These are phyloP conservation scores for Hyphodiscus hymeniophilus DNA, from an alignment of 495 filamentous ascomycete species.

Conservation along the genomic window DNA sequence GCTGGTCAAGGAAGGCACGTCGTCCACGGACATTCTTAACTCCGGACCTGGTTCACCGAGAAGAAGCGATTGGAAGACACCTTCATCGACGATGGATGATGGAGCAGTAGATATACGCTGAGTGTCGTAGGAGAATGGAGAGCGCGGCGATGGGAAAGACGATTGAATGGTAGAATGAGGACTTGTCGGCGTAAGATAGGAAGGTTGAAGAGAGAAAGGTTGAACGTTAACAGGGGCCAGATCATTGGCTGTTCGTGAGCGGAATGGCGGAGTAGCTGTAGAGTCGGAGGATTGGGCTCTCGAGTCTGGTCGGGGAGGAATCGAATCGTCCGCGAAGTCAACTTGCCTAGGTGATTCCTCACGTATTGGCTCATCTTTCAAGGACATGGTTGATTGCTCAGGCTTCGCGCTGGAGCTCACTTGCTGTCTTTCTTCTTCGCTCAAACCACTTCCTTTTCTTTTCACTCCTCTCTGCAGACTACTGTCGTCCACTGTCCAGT, in stretches of 20 bases:
- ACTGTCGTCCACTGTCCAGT: constrained; percentile 11
- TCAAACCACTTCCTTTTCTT: constrained; percentile 32
- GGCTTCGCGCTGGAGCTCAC: constrained; percentile 25
- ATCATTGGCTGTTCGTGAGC: constrained; percentile 45
- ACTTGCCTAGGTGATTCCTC: constrained; percentile 31
- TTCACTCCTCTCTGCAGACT: constrained; percentile 22
- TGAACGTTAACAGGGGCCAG: constrained; percentile 42
- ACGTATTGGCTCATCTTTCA: constrained; percentile 35
- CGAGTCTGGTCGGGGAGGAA: constrained; percentile 26
- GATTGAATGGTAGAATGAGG: constrained; percentile 44
- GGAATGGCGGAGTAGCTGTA: constrained; percentile 47
- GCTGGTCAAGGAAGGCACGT: constrained; percentile 80
- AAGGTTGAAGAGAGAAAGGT: constrained; percentile 33
- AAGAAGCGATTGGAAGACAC: constrained; percentile 49
- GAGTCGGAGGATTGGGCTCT: constrained; percentile 42
- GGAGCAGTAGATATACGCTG: constrained; percentile 63
- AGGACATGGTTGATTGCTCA: constrained; percentile 29
- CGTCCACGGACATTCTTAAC: constrained; percentile 69
- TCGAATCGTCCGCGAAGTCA: constrained; percentile 33
- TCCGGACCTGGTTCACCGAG: constrained; percentile 57
- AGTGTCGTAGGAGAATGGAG: constrained; percentile 56
- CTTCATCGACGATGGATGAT: constrained; percentile 63
- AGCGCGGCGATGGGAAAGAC: constrained; percentile 49
- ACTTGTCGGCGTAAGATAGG: constrained; percentile 41
- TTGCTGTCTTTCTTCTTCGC: constrained; percentile 22